Conservation (phyloP, 108 stramenopile species). For the Hondaea fermentalgiana region DNA sequence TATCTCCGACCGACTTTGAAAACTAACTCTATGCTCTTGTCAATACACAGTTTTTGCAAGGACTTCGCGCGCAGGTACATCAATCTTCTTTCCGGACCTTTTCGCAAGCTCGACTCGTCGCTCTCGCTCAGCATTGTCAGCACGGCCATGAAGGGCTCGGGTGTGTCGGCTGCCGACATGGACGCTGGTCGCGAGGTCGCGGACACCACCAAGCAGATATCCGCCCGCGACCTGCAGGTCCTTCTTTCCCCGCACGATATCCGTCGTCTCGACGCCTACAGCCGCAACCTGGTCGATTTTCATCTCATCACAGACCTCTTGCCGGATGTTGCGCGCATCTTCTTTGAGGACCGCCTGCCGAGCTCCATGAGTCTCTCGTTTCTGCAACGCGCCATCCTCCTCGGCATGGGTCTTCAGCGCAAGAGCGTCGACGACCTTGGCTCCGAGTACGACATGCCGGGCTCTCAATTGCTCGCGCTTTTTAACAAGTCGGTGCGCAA, state of each 20-base stretch:
- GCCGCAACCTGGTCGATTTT: conserved; percentile 93
- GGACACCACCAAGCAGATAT: conserved; percentile 39
- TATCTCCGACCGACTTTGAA: neutral
- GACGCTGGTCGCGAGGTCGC: conserved; percentile 25
- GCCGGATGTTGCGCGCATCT: conserved; percentile 71
- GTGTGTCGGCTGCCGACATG: neutral
- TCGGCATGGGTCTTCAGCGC: conserved; percentile 76
- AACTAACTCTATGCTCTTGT: neutral
- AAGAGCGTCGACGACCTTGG: conserved; percentile 66
- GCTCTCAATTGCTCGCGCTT: conserved; percentile 81
- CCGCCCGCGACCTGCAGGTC: conserved; percentile 66
- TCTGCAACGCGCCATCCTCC: conserved; percentile 76
- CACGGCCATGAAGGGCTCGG: conserved; percentile 28
- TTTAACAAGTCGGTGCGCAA: conserved; percentile 92
- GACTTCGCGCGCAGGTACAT: conserved; percentile 79
- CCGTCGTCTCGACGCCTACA: conserved; percentile 87
- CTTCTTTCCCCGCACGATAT: conserved; percentile 84
- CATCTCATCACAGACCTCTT: conserved; percentile 92
- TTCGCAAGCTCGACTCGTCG: conserved; percentile 68
- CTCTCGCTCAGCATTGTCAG: conserved; percentile 64
- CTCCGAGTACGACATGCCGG: conserved; percentile 70
- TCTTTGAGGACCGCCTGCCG: conserved; percentile 65
- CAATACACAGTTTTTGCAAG: conserved; percentile 59
- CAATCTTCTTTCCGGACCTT: conserved; percentile 67
- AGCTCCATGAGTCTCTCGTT: conserved; percentile 40